Conservation (phyloP, 306 rosid species). For the Cucurbita pepo region DNA sequence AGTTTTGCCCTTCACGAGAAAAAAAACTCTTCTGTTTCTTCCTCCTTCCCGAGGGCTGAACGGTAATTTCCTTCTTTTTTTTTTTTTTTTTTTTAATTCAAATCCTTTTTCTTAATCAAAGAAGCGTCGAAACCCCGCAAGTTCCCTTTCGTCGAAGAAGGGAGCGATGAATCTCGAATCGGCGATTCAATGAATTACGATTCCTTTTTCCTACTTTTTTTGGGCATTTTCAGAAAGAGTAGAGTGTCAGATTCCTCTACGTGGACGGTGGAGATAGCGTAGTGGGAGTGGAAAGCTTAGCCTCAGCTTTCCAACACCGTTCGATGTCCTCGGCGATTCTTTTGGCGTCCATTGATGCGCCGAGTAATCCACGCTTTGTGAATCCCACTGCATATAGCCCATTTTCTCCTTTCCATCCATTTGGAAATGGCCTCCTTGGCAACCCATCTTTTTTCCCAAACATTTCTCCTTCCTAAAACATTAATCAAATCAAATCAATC, state of each 20-base stretch:
- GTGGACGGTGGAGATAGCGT: neutral
- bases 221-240: neutral
- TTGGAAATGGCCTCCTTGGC: conserved; percentile 60
- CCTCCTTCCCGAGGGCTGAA: neutral
- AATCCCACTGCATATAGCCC: conserved; percentile 93
- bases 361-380: conserved; percentile 79
- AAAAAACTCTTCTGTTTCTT: neutral
- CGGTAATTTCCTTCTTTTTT: neutral
- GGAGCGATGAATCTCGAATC: neutral
- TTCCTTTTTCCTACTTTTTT: neutral
- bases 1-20: neutral
- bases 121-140: conserved; percentile 1
- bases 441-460: conserved; percentile 70
- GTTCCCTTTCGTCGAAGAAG: neutral
- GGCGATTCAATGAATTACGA: neutral
- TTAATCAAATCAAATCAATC: neutral
- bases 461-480: conserved; percentile 62
- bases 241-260: neutral
- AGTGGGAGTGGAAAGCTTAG: conserved; percentile 1
- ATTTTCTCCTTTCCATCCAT: conserved; percentile 82
- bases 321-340: conserved; percentile 71
- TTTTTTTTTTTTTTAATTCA: neutral
- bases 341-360: conserved; percentile 72
- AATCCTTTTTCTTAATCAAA: neutral
- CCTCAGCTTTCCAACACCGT: conserved; percentile 45